Percentiles rank a stretch among this genome's conserved stretches.
These are phyloP conservation scores for Lignosus rhinocerotis DNA, from an alignment of 1,284 basidiomycete species.

Conservation along the genomic window DNA sequence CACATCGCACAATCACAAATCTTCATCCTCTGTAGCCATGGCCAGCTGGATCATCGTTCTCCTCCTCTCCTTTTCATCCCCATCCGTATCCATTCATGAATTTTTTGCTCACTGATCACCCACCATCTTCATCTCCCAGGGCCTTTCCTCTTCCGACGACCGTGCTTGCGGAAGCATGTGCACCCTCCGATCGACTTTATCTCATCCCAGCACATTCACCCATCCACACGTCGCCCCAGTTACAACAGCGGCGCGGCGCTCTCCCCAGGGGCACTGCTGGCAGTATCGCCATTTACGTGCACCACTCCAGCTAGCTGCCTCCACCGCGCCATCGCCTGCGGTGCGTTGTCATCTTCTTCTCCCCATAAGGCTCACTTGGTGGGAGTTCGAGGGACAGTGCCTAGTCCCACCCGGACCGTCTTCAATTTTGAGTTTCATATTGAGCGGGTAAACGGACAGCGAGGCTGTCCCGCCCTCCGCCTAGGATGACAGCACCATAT, in stretches of 20 bases:
- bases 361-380: no score
- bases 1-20: not conserved
- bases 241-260: not conserved
- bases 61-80: not conserved
- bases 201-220: not conserved
- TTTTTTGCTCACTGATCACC: no score
- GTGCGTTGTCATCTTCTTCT: no score
- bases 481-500: no score
- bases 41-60: no score
- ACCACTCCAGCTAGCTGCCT: not conserved
- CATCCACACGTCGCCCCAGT: not conserved
- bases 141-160: constrained; percentile 6
- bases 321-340: not conserved
- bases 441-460: no score
- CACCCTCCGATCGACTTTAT: not conserved
- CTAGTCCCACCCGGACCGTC: no score
- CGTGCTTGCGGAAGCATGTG: constrained; percentile 11
- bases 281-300: not conserved
- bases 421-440: no score
- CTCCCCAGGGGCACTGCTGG: not conserved
- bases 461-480: no score
- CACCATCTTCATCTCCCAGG: no score
- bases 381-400: no score
- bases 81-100: not conserved
- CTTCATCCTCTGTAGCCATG: not conserved